Conservation (phyloP, 2,329 filamentous ascomycete species). For the Botrytis galanthina region DNA sequence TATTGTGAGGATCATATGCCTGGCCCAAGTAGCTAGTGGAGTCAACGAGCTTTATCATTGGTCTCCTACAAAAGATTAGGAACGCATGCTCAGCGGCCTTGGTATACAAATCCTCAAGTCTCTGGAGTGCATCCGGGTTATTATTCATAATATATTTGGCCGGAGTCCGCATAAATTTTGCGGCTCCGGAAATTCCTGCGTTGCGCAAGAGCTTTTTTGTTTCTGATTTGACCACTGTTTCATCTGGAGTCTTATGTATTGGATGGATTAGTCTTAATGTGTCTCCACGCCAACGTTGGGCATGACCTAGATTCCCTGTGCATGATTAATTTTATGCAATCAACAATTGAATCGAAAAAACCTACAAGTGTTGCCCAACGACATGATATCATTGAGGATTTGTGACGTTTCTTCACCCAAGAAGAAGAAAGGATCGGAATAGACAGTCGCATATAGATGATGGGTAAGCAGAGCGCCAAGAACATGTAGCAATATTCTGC, state of each 20-base stretch:
- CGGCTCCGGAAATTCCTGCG: neutral
- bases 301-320: neutral
- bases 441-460: neutral
- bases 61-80: rapidly evolving
- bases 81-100: neutral
- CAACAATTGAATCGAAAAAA: neutral
- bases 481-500: rapidly evolving
- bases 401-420: neutral
- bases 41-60: neutral
- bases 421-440: neutral
- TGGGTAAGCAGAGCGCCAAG: neutral
- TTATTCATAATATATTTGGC: neutral
- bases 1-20: neutral
- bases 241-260: neutral
- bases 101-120: neutral
- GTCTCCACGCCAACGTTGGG: neutral
- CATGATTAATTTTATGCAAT: neutral
- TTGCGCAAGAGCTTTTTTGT: neutral
- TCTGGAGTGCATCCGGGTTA: neutral
- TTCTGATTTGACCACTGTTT: neutral
- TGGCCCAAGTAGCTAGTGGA: neutral
- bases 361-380: neutral
- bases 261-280: neutral
- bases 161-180: neutral
- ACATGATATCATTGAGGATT: neutral